phyloP scores from a whole-genome alignment of 495 filamentous ascomycete species.

The Thermothielavioides terrestris region DNA sequence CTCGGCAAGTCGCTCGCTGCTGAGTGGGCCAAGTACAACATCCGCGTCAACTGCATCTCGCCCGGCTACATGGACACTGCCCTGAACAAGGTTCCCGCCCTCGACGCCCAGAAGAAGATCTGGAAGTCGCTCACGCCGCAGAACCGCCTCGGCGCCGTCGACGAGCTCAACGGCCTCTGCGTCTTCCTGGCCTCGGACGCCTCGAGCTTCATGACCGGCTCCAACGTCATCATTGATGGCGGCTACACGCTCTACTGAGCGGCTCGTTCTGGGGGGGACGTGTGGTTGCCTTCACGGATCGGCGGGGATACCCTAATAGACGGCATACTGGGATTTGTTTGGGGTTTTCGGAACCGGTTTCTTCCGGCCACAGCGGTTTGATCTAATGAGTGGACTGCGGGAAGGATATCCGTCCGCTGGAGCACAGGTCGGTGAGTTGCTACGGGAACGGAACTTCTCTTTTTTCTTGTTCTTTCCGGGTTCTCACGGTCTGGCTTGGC shows the following conservation, averaged over 20 bases:
- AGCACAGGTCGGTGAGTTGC: background rate
- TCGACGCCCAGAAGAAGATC: conserved; percentile 69
- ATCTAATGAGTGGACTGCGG: conserved; percentile 3
- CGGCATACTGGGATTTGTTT: conserved; percentile 2
- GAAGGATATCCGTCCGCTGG: background rate
- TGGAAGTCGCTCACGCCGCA: conserved; percentile 71
- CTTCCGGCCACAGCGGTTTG: background rate
- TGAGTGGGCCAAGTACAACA: conserved; percentile 69
- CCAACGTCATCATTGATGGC: conserved; percentile 67
- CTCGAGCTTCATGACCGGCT: conserved; percentile 68
- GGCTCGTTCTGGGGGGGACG: background rate
- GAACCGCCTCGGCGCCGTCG: conserved; percentile 59
- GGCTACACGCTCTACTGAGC: conserved; percentile 43
- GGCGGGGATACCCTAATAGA: conserved; percentile 15
- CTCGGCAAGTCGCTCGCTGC: conserved; percentile 67
- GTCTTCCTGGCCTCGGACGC: conserved; percentile 71
- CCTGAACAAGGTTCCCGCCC: conserved; percentile 61
- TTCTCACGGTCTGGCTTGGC: background rate
- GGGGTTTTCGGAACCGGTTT: background rate
- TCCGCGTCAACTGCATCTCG: conserved; percentile 71
- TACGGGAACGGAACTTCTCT: background rate
- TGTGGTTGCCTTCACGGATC: background rate
- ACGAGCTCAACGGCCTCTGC: conserved; percentile 71
- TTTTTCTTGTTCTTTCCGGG: background rate
- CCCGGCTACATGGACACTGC: conserved; percentile 78